Evolutionary conservation across 2,329 filamentous ascomycete species (phyloP).

Genomic region (Pseudogymnoascus sp.): DNA sequence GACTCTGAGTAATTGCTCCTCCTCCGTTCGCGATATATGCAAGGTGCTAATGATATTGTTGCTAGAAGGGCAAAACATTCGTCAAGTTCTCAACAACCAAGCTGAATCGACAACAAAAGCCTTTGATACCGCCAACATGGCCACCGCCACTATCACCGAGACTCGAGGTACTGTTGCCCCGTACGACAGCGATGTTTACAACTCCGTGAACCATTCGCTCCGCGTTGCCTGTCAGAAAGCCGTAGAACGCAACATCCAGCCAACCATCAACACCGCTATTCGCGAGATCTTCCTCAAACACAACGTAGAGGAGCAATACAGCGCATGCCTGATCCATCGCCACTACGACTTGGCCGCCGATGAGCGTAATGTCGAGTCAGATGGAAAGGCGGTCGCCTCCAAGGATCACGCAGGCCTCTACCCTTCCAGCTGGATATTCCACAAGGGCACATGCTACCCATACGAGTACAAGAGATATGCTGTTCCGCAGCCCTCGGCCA

Average conservation of each 20-base stretch:
- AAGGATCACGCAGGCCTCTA: neutral
- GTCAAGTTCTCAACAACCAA: neutral
- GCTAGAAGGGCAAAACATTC: neutral
- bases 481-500: neutral
- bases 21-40: neutral
- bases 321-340: neutral
- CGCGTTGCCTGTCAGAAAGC: neutral
- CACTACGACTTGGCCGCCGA: neutral
- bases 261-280: neutral
- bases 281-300: conserved; percentile 1
- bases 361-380: neutral
- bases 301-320: neutral
- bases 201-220: neutral
- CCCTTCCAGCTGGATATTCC: neutral
- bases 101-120: neutral
- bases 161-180: neutral
- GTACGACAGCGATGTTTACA: neutral
- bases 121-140: neutral
- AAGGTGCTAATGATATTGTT: neutral
- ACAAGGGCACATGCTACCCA: neutral
- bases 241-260: neutral
- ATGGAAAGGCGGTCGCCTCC: neutral
- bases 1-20: neutral
- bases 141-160: neutral
- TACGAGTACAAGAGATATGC: conserved; percentile 1